Evolutionary conservation across 106 monocot genomes (phyloP).

Genomic region (Agapanthus africanus): DNA sequence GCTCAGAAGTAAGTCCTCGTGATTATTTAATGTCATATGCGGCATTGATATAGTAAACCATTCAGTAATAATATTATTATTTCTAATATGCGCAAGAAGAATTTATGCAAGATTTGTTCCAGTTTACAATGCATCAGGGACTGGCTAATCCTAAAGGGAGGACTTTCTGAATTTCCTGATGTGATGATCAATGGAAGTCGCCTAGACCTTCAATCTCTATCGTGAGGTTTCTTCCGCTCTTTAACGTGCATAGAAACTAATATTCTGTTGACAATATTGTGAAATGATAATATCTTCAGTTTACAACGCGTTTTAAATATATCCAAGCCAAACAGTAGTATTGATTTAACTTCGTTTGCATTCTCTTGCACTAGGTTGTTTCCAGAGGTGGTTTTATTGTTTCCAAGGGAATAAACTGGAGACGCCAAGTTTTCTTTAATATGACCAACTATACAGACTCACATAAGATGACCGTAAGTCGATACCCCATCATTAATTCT

Average conservation of each 20-base stretch:
- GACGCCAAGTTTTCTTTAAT: slow-evolving; percentile 70
- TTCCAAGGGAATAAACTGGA: slow-evolving; percentile 77
- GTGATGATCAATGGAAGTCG: slow-evolving; percentile 65
- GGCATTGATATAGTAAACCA: no score
- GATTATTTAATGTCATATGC: no score
- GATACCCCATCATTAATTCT: not conserved
- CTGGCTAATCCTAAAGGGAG: slow-evolving; percentile 55
- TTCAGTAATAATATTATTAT: no score
- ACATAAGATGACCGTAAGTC: slow-evolving; percentile 58
- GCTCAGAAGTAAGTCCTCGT: slow-evolving; percentile 67
- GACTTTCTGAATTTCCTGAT: slow-evolving; percentile 65
- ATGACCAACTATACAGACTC: slow-evolving; percentile 66
- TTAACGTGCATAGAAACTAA: no score
- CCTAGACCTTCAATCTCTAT: slow-evolving; percentile 60
- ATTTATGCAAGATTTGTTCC: slow-evolving; percentile 61
- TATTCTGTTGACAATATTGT: no score
- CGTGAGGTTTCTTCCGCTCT: no score
- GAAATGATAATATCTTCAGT: no score
- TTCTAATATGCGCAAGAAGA: no score
- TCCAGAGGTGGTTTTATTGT: slow-evolving; percentile 72
- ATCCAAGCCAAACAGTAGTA: no score
- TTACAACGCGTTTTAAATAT: no score
- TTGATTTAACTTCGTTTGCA: no score
- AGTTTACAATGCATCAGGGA: slow-evolving; percentile 53
- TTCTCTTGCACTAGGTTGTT: no score